These are phyloP conservation scores for Ceratobasidium sp. DNA, from an alignment of 1,284 basidiomycete genomes.

Conservation along the genomic window DNA sequence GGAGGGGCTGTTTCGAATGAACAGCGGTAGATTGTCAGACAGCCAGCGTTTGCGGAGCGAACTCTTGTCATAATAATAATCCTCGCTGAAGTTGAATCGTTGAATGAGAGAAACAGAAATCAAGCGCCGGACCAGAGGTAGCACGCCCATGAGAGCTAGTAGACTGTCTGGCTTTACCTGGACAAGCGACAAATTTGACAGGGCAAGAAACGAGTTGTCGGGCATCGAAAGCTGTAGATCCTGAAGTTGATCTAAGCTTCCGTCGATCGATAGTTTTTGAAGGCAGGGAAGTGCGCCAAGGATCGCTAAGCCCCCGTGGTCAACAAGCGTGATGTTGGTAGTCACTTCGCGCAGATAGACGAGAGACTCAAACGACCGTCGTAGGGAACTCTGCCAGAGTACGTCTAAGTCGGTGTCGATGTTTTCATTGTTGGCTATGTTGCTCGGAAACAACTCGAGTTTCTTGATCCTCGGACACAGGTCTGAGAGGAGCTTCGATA, in stretches of 20 bases:
- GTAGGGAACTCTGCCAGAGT: not conserved
- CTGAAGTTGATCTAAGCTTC: not conserved
- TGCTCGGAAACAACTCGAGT: not conserved
- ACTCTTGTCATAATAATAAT: too few relatives aligned
- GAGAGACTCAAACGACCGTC: not conserved
- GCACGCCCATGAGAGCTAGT: not conserved
- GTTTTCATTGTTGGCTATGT: not conserved
- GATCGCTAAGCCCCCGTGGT: not conserved
- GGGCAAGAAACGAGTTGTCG: slow-evolving; percentile 6
- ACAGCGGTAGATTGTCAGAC: too few relatives aligned
- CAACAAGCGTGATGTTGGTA: not conserved
- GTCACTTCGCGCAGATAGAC: slow-evolving; percentile 13
- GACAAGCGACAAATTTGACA: not conserved
- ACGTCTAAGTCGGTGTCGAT: not conserved
- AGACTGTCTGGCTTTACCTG: not conserved
- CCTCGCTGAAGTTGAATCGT: not conserved
- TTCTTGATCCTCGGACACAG: not conserved
- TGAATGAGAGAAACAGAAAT: not conserved
- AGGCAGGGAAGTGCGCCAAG: slow-evolving; percentile 16
- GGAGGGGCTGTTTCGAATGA: too few relatives aligned
- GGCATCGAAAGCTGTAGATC: not conserved
- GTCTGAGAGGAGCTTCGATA: not conserved
- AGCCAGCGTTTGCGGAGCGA: too few relatives aligned
- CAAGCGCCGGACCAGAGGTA: not conserved
- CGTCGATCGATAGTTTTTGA: not conserved